Evolutionary conservation across 768 basidiomycete genomes (phyloP).

Genomic region (Hygrocybe punicea): DNA sequence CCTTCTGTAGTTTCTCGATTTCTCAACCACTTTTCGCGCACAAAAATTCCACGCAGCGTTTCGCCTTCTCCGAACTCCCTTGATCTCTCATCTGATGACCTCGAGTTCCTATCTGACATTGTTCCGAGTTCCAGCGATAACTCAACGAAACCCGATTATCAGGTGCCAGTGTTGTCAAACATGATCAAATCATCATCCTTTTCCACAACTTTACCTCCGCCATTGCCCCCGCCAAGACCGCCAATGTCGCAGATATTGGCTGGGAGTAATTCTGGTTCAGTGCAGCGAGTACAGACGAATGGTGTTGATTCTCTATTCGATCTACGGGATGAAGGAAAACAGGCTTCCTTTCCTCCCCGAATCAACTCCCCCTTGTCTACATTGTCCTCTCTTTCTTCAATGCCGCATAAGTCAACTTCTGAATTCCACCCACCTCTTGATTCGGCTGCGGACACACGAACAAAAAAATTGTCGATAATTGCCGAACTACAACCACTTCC

Average conservation of each 20-base stretch:
- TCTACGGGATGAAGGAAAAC: neutral
- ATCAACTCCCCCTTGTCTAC: too few species aligned
- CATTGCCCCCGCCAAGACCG: conserved; percentile 19
- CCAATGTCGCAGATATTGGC: neutral
- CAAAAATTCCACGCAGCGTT: conserved; percentile 32
- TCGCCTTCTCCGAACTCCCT: conserved; percentile 46
- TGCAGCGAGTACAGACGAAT: neutral
- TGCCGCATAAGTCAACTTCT: too few species aligned
- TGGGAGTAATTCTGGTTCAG: neutral
- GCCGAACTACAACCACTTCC: neutral
- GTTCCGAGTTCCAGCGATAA: conserved; percentile 55
- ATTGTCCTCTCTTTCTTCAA: too few species aligned
- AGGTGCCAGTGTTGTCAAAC: conserved; percentile 39
- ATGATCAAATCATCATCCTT: conserved; percentile 44
- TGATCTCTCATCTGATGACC: conserved; percentile 73
- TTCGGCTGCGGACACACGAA: too few species aligned
- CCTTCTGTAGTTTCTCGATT: conserved; percentile 78
- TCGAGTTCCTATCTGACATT: conserved; percentile 74
- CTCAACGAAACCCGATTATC: conserved; percentile 10
- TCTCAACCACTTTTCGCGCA: conserved; percentile 67
- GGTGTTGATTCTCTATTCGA: neutral
- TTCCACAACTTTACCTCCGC: conserved; percentile 46
- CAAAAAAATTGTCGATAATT: neutral
- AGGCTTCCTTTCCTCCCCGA: too few species aligned
- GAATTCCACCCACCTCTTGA: too few species aligned